phyloP scores from a whole-genome alignment of 176 grass and related monocot species.

The Calamus simplicifolius region DNA sequence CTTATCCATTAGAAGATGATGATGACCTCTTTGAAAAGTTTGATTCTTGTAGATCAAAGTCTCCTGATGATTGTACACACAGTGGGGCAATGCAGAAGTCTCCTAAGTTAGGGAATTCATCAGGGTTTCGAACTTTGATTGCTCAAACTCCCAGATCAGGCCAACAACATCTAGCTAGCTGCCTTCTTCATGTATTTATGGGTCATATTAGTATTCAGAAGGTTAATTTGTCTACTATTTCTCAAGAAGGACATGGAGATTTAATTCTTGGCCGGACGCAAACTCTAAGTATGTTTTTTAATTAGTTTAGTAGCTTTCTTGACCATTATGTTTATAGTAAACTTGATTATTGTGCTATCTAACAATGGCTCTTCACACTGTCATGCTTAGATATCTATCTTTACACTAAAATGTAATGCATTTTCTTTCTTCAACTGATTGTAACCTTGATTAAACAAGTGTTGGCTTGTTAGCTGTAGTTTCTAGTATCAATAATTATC shows the following conservation, averaged over 20 bases:
- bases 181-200: conserved; percentile 75
- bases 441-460: too few relatives aligned
- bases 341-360: too few relatives aligned
- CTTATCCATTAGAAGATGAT: conserved; percentile 24
- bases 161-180: conserved; percentile 64
- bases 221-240: conserved; percentile 86
- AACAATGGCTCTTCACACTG: too few relatives aligned
- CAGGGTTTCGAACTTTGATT: conserved; percentile 77
- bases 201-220: conserved; percentile 85
- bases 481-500: too few relatives aligned
- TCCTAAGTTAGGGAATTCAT: conserved; percentile 16
- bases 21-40: conserved; percentile 30
- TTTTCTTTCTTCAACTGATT: too few relatives aligned
- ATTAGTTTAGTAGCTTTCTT: too few relatives aligned
- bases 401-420: too few relatives aligned
- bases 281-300: conserved; percentile 61
- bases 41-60: conserved; percentile 31
- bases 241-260: conserved; percentile 88
- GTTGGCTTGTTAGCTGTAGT: too few relatives aligned
- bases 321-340: too few relatives aligned
- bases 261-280: conserved; percentile 81
- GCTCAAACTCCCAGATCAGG: conserved; percentile 66
- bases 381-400: too few relatives aligned
- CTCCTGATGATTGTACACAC: conserved; percentile 30
- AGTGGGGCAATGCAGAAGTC: conserved; percentile 35